Base-by-base conservation (phyloP, 2,329 filamentous ascomycete species). In the Ceratocystis destructans region DNA sequence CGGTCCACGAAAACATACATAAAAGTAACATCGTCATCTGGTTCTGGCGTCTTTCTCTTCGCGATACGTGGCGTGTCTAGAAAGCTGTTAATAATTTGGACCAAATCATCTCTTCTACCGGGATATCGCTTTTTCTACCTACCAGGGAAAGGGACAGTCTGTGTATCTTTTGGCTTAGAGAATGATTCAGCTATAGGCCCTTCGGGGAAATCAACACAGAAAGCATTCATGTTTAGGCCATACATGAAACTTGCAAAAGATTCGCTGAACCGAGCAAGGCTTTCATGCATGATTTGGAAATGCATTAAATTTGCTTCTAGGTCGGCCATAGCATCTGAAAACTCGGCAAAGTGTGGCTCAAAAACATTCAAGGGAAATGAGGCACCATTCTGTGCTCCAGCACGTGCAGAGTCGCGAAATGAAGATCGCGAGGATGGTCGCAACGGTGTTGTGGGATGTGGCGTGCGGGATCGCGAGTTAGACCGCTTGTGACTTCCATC, bases 291-390 rank as follows among this genome's bases (percentile, higher is more conserved):
- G 69, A 96, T 79, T 75, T 97, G 93, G 70, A 99, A 86, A 74
- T 96, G 91, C 87, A 96, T 90, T 79, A 97, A 91, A 75, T 99
- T 97, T 68, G 91, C 90, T 78, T 99, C 94, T 8, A 99, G 83
- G 72, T 97, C 94, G 28, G 91, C 90, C 84, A 97, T 92, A 67
- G 89, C 88, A 75, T 99, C 94, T 8, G 90, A 88, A 1, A 99
- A 82, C 77, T 99, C 94, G 15, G 90, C 90, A 75, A 99, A 97
- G 15, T 89, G 87, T 0, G 91, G 90, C 74, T 97, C 92, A 67
- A 97, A 86, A 1, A 82, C 78, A 71, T 93, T 90, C 68, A 97
- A 84, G 0, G 91, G 90, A 68, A 87, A 85, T 3, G 82, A 76
- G 3, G 80, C 77, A 59, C 82, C 80, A 45, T 78, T 75, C 15